A percentile compares a stretch with the other conserved stretches of the same genome.
phyloP scores from a whole-genome alignment of 148 eudicot genomes.

The Silene latifolia region DNA sequence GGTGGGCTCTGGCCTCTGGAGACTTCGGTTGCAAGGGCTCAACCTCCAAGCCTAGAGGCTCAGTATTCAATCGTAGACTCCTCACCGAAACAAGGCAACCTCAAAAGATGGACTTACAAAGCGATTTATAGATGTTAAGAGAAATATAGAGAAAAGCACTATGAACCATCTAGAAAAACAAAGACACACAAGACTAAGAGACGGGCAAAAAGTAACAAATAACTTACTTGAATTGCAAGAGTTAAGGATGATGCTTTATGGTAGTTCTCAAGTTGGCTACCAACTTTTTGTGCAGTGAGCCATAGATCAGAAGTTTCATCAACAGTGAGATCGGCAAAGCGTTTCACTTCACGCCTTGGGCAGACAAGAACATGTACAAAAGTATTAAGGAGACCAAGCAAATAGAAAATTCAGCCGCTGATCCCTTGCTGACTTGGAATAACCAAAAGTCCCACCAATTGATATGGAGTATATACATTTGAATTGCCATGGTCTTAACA shows the following conservation, averaged over 20 bases:
- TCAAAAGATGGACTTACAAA: too few species aligned
- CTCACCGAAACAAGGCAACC: too few species aligned
- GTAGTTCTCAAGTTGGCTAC: conserved; percentile 63
- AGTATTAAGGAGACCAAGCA: conserved; percentile 59
- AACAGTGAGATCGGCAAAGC: conserved; percentile 76
- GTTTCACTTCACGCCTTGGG: conserved; percentile 91
- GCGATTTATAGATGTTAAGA: too few species aligned
- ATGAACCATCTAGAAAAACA: neutral
- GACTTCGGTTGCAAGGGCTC: neutral
- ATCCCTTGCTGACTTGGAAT: neutral
- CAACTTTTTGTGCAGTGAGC: conserved; percentile 79
- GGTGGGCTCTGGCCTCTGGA: neutral
- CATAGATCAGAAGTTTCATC: conserved; percentile 82
- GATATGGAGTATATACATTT: neutral
- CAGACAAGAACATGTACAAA: conserved; percentile 81
- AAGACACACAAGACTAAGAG: neutral
- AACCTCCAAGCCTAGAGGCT: neutral
- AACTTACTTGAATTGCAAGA: conserved; percentile 71
- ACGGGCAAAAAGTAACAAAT: conserved; percentile 3
- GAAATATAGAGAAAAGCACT: too few species aligned
- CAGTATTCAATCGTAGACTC: neutral
- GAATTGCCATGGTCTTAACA: neutral
- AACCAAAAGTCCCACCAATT: neutral
- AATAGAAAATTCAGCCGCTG: neutral
- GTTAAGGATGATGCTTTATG: conserved; percentile 90